These are phyloP conservation scores for Trichoderma sp. DNA, from an alignment of 2,329 filamentous ascomycete species.

Conservation along the genomic window DNA sequence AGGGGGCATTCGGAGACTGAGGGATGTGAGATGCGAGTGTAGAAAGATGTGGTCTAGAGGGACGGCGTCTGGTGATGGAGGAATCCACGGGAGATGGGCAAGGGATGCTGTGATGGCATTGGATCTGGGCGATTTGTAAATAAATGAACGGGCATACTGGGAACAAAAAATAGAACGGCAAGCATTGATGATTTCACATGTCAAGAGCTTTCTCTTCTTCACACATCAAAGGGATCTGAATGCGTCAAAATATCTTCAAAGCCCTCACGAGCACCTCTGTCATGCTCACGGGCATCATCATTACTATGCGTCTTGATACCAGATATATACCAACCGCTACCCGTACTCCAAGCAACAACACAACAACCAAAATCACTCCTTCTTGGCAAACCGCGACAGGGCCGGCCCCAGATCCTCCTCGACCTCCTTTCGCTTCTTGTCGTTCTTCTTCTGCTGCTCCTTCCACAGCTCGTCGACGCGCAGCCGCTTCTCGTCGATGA, in stretches of 20 bases:
- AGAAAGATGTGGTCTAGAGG: neutral
- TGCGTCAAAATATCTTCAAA: neutral
- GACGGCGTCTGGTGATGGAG: constrained; percentile 14
- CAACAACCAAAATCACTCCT: constrained; percentile 48
- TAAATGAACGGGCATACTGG: constrained; percentile 1
- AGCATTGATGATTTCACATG: constrained; percentile 4
- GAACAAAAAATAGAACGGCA: constrained; percentile 9
- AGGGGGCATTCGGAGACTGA: neutral
- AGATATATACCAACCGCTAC: constrained; percentile 10
- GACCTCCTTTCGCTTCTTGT: constrained; percentile 63
- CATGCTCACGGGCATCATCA: constrained; percentile 32
- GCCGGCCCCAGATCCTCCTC: constrained; percentile 81
- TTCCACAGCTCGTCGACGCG: constrained; percentile 82
- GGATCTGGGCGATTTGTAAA: neutral
- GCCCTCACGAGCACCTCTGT: neutral
- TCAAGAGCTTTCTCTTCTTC: neutral
- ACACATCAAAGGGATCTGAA: neutral
- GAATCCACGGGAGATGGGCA: neutral
- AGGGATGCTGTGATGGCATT: neutral
- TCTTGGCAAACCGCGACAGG: constrained; percentile 80
- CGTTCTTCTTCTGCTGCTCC: constrained; percentile 67
- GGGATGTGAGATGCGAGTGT: neutral
- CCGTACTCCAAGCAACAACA: too few species aligned
- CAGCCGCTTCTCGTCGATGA: constrained; percentile 93
- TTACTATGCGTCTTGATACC: constrained; percentile 28